These are phyloP conservation scores for Gardenia jasminoides DNA, from an alignment of 257 asterid species.

Conservation along the genomic window DNA sequence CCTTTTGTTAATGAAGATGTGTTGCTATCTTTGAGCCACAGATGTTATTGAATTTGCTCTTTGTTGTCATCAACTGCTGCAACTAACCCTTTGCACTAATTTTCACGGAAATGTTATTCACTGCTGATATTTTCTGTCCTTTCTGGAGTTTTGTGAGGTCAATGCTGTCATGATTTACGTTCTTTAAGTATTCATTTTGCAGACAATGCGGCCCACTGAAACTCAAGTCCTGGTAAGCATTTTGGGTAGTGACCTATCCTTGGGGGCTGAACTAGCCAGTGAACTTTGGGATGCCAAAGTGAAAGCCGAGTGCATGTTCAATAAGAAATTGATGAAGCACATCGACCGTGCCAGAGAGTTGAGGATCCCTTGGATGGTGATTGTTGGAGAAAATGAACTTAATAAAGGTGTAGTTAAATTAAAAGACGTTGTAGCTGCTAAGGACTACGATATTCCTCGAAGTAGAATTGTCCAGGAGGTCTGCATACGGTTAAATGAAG, in stretches of 20 bases:
- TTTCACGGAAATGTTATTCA: no score
- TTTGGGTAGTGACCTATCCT: constrained; percentile 61
- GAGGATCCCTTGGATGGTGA: constrained; percentile 74
- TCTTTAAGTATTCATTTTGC: no score
- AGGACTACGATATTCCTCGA: constrained; percentile 49
- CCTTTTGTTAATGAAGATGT: not conserved
- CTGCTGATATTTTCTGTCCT: constrained; percentile 2
- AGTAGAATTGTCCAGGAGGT: constrained; percentile 55
- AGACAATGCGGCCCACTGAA: constrained; percentile 76
- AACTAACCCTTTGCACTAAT: not conserved
- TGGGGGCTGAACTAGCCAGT: constrained; percentile 64
- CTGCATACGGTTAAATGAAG: constrained; percentile 28
- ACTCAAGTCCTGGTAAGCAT: constrained; percentile 89
- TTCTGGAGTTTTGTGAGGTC: not conserved
- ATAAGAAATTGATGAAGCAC: constrained; percentile 64
- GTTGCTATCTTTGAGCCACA: not conserved
- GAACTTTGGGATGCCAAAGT: constrained; percentile 76
- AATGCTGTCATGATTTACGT: no score
- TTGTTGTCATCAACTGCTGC: not conserved
- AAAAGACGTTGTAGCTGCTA: constrained; percentile 49
- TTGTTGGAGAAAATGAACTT: constrained; percentile 70
- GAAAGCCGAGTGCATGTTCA: constrained; percentile 65
- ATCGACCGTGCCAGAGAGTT: constrained; percentile 59
- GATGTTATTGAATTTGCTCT: not conserved
- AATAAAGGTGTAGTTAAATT: constrained; percentile 56